Conservation (phyloP, 805 yeast species). For the Candida schatavii region DNA sequence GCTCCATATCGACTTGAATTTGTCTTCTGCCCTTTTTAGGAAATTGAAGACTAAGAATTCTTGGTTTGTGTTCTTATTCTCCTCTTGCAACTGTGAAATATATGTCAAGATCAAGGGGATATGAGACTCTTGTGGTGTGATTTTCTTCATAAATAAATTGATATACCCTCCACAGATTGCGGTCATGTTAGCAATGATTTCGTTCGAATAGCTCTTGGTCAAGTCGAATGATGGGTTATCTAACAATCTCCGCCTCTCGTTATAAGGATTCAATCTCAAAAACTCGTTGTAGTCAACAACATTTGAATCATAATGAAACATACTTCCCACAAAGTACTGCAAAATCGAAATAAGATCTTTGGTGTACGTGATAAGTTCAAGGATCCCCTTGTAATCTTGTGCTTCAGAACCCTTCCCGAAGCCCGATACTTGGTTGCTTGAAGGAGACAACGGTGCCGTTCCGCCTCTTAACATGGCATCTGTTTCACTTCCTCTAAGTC, state of each 20-base stretch:
- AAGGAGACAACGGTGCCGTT: background rate
- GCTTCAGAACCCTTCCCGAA: constrained; percentile 16
- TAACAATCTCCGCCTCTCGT: constrained; percentile 27
- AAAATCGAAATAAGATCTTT: constrained; percentile 33
- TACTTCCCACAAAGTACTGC: constrained; percentile 37
- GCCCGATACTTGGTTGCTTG: background rate
- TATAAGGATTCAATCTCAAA: constrained; percentile 24
- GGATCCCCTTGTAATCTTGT: constrained; percentile 30
- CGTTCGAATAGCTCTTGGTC: constrained; percentile 45
- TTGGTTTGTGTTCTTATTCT: constrained; percentile 52
- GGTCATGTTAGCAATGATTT: constrained; percentile 43
- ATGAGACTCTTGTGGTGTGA: constrained; percentile 35
- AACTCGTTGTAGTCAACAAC: constrained; percentile 29
- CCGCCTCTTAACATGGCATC: background rate
- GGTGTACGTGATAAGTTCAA: constrained; percentile 35
- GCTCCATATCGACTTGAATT: constrained; percentile 54
- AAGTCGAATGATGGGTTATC: constrained; percentile 34
- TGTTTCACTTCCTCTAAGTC: constrained; percentile 8
- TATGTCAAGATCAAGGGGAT: constrained; percentile 32
- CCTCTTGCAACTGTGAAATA: constrained; percentile 27
- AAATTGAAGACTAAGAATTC: constrained; percentile 55
- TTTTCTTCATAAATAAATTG: constrained; percentile 30
- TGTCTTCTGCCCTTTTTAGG: constrained; percentile 50
- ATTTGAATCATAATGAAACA: constrained; percentile 40
- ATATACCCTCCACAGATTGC: constrained; percentile 44